Evolutionary conservation across 208 protist species (phyloP), one percentile per base, ranked within the genome.

Genomic region (Kentomonas sorsogonicus): DNA sequence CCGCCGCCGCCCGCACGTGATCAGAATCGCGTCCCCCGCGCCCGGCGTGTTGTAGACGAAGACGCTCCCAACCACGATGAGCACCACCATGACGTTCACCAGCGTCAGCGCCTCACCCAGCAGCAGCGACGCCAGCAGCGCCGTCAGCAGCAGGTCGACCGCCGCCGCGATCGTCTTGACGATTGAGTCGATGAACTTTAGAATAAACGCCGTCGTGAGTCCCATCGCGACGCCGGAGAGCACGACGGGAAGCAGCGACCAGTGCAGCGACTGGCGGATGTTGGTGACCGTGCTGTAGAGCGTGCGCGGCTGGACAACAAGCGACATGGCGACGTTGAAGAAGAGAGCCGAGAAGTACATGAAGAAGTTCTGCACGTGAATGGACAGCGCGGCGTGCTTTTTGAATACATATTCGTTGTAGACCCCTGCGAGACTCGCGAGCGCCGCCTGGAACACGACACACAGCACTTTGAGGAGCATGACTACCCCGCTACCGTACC

Each of bases 281-380:
- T n/a, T n/a, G n/a, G n/a, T n/a, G n/a, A n/a, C n/a, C n/a, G n/a
- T 72, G 41, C 34, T n/a, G n/a, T n/a, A n/a, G n/a, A 69, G 2
- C 15, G 63, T 31, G 27, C 64, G 38, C 0, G 74, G 74, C 5
- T 71, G 41, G 0, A 66, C 20, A 2, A 86, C 3, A 1, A 89
- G 10, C 38, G 69, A 72, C 27, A 85, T 60, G 0, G 74, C 25
- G 10, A 85, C n/a, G 58, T 92, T 92, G 54, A 89, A 89, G 47
- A 85, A 6, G 34, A 86, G 30, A 50, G 70, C 66, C 58, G 82
- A 89, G 23, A 82, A 72, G 63, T 92, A 89, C 77, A 89, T 77
- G 57, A 89, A 92, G 43, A 92, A 87, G 54, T 92, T 92, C 60
- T 88, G 81, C 33, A 75, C 54, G 48, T 89, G 76, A 50, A 89